Conservation (phyloP, 352 stramenopile genomes). For the Globisporangium recalcitrans region DNA sequence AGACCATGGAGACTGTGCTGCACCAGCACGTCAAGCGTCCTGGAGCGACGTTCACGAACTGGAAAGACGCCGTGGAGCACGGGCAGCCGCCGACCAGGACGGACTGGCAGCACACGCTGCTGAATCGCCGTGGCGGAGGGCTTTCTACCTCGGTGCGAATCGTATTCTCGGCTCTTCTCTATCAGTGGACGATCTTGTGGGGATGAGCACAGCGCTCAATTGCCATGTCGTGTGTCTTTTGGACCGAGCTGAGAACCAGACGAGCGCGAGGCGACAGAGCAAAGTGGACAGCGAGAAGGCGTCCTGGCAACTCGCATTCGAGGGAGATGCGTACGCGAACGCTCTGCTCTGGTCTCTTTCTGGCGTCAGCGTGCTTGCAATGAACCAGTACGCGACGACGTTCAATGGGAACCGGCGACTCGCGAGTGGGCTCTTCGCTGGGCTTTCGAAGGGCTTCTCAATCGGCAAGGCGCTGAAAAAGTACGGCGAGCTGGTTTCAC, state of each 20-base stretch:
- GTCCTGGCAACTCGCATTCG: slow-evolving; percentile 47
- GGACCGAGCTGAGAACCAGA: slow-evolving; percentile 75
- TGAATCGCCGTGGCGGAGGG: slow-evolving; percentile 45
- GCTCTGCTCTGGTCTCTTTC: slow-evolving; percentile 71
- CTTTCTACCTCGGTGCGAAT: slow-evolving; percentile 75
- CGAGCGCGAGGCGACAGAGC: slow-evolving; percentile 72
- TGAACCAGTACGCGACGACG: slow-evolving; percentile 82
- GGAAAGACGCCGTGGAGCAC: slow-evolving; percentile 62
- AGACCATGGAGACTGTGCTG: slow-evolving; percentile 41
- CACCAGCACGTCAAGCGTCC: slow-evolving; percentile 34
- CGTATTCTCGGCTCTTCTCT: slow-evolving; percentile 54
- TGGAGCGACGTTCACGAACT: slow-evolving; percentile 26
- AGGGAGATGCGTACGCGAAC: slow-evolving; percentile 55
- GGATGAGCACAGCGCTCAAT: slow-evolving; percentile 55
- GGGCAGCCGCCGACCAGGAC: slow-evolving; percentile 51
- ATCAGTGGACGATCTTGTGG: slow-evolving; percentile 36
- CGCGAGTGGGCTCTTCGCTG: slow-evolving; percentile 39
- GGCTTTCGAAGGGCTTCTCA: slow-evolving; percentile 44
- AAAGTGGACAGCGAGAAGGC: slow-evolving; percentile 84
- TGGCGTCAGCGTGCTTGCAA: slow-evolving; percentile 64
- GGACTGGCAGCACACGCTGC: slow-evolving; percentile 64
- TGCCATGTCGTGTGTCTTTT: slow-evolving; percentile 72
- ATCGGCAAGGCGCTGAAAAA: slow-evolving; percentile 62
- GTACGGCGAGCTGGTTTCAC: slow-evolving; percentile 29
- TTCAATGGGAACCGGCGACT: slow-evolving; percentile 72